Evolutionary conservation across 495 filamentous ascomycete species (phyloP).

Genomic region (Neurospora intermedia): DNA sequence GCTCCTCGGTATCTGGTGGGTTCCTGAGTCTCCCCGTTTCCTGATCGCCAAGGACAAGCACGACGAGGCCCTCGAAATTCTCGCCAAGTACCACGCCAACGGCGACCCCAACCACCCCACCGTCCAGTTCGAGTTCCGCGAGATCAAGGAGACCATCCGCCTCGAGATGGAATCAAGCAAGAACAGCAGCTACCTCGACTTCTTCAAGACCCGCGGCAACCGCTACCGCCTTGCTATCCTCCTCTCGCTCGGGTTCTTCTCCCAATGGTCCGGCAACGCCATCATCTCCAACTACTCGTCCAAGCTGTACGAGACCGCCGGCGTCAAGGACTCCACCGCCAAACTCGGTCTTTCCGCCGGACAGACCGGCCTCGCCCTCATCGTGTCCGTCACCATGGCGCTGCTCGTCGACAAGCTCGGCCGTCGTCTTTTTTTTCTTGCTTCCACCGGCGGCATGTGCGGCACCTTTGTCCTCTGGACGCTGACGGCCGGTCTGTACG

Average conservation of each 20-base stretch:
- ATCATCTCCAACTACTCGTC: constrained; percentile 55
- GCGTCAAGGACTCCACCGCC: constrained; percentile 39
- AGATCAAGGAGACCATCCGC: constrained; percentile 48
- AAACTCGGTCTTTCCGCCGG: constrained; percentile 43
- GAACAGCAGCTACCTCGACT: constrained; percentile 43
- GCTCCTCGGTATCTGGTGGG: constrained; percentile 41
- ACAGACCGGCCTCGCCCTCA: constrained; percentile 40
- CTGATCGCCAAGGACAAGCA: constrained; percentile 54
- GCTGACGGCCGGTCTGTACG: constrained; percentile 29
- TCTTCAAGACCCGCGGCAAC: constrained; percentile 60
- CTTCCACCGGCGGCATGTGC: constrained; percentile 49
- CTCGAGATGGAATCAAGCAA: constrained; percentile 36
- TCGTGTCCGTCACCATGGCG: constrained; percentile 44
- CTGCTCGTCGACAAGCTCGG: constrained; percentile 51
- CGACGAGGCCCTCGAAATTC: constrained; percentile 49
- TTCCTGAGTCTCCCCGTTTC: constrained; percentile 52
- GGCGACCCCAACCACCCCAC: constrained; percentile 44
- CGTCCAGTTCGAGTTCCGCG: constrained; percentile 49
- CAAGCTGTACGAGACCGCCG: constrained; percentile 46
- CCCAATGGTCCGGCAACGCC: constrained; percentile 61
- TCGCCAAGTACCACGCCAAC: constrained; percentile 48
- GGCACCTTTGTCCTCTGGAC: constrained; percentile 49
- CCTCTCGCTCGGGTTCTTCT: constrained; percentile 49
- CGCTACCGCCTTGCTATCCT: constrained; percentile 49
- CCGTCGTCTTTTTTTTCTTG: constrained; percentile 47